Percentiles rank a stretch among this genome's conserved stretches.
These are phyloP conservation scores for Pseudonectria buxi DNA, from an alignment of 2,329 filamentous ascomycete genomes.

Conservation along the genomic window DNA sequence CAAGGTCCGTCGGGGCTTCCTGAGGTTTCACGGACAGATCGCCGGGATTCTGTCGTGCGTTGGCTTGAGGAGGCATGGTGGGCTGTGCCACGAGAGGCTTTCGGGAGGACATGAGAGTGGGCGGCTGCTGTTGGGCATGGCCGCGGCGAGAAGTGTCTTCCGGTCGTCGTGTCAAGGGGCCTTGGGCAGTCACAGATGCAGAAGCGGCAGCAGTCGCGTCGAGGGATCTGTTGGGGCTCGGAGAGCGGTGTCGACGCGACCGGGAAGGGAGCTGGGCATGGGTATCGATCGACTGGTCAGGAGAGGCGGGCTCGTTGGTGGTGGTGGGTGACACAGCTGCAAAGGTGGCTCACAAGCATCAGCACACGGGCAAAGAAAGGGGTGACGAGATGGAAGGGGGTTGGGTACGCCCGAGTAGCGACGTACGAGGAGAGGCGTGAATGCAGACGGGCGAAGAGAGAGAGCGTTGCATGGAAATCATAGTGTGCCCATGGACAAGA, in stretches of 20 bases:
- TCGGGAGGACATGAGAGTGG: slow-evolving; percentile 31
- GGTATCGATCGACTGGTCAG: slow-evolving; percentile 48
- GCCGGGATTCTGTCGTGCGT: slow-evolving; percentile 21
- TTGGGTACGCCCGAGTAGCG: slow-evolving; percentile 8
- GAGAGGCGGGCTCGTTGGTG: slow-evolving; percentile 40
- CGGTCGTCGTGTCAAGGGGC: slow-evolving; percentile 32
- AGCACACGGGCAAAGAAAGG: slow-evolving; percentile 16
- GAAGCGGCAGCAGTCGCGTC: slow-evolving; percentile 36
- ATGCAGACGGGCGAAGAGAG: slow-evolving; percentile 56
- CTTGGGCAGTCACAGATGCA: no score
- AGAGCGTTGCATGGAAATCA: slow-evolving; percentile 57
- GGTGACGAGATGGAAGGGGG: slow-evolving; percentile 1
- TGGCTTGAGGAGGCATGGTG: slow-evolving; percentile 23
- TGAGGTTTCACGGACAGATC: slow-evolving; percentile 24
- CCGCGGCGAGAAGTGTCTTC: slow-evolving; percentile 36
- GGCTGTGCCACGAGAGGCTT: slow-evolving; percentile 46
- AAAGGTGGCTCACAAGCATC: slow-evolving; percentile 17
- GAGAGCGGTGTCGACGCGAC: slow-evolving; percentile 45
- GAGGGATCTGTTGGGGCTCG: slow-evolving; percentile 46
- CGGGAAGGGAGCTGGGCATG: slow-evolving; percentile 40
- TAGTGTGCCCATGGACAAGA: slow-evolving; percentile 41
- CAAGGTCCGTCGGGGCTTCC: slow-evolving; percentile 34
- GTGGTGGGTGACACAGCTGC: slow-evolving; percentile 28
- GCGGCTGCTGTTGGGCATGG: slow-evolving; percentile 30
- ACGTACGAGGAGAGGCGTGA: slow-evolving; percentile 55